Conservation (phyloP, 129 eudicot genomes). For the Centella asiatica region DNA sequence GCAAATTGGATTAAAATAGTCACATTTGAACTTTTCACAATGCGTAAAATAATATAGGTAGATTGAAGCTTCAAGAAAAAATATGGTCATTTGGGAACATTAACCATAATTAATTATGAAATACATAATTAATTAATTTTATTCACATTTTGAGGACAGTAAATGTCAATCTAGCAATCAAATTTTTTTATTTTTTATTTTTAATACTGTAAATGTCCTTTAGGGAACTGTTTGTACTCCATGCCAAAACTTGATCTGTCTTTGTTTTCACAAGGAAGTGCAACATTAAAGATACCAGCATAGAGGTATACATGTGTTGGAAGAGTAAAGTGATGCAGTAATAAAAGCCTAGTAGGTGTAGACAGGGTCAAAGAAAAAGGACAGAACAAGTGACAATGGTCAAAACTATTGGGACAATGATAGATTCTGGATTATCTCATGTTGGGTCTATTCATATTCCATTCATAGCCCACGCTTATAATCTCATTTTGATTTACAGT, state of each 20-base stretch:
- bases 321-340: neutral
- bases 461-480: neutral
- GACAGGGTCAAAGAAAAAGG: neutral
- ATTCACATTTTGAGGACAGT: too few species aligned
- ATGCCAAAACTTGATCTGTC: neutral
- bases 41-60: too few species aligned
- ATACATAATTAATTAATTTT: too few species aligned
- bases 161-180: too few species aligned
- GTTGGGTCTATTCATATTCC: constrained; percentile 1
- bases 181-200: too few species aligned
- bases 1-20: too few species aligned
- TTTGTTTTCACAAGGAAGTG: neutral
- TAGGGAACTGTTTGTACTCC: neutral
- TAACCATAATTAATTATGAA: too few species aligned
- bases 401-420: constrained; percentile 7
- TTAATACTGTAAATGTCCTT: neutral
- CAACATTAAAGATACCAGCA: neutral
- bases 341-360: neutral
- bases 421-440: constrained; percentile 5
- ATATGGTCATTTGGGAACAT: too few species aligned
- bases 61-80: too few species aligned
- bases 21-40: too few species aligned
- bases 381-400: constrained; percentile 3
- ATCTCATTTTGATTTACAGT: too few species aligned
- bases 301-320: neutral